Percentiles rank a stretch among this genome's conserved stretches.
Conservation (phyloP, 768 basidiomycete species). For the Epithele typhae region DNA sequence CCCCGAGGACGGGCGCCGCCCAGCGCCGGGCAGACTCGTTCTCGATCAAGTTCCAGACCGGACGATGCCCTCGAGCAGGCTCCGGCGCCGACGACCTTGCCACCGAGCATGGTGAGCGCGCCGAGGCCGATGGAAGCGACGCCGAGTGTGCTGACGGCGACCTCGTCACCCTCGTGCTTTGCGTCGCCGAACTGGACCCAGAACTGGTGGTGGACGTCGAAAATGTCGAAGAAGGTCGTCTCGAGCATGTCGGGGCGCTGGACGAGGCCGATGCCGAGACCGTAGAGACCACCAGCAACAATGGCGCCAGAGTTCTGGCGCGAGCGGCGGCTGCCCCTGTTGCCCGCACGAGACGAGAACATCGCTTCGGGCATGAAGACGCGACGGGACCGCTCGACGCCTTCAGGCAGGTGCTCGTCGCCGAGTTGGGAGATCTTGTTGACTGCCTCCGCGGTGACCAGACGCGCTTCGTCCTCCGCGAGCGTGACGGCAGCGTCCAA, state of each 20-base stretch:
- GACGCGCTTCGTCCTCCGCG: constrained; percentile 81
- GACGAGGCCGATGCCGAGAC: constrained; percentile 80
- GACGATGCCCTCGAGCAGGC: constrained; percentile 73
- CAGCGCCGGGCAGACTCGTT: constrained; percentile 81
- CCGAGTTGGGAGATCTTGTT: constrained; percentile 62
- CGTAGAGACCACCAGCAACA: constrained; percentile 73
- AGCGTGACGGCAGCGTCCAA: constrained; percentile 75
- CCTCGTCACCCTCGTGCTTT: constrained; percentile 37
- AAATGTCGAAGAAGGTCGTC: constrained; percentile 77
- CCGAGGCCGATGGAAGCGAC: constrained; percentile 76
- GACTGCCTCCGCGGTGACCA: constrained; percentile 61
- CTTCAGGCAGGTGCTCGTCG: constrained; percentile 72
- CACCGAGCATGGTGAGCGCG: constrained; percentile 85
- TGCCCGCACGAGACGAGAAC: constrained; percentile 61
- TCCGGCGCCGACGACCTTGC: constrained; percentile 74
- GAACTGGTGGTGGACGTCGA: constrained; percentile 82
- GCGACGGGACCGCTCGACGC: constrained; percentile 74
- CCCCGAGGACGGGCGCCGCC: constrained; percentile 83
- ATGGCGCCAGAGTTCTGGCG: constrained; percentile 41
- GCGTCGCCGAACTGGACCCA: constrained; percentile 62
- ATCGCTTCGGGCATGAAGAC: constrained; percentile 98
- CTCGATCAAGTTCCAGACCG: constrained; percentile 75
- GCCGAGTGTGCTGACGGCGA: constrained; percentile 60
- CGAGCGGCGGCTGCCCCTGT: constrained; percentile 32
- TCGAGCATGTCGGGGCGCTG: constrained; percentile 75